Evolutionary conservation across 2,329 filamentous ascomycete species (phyloP).

Genomic region (Alternaria gaisen): DNA sequence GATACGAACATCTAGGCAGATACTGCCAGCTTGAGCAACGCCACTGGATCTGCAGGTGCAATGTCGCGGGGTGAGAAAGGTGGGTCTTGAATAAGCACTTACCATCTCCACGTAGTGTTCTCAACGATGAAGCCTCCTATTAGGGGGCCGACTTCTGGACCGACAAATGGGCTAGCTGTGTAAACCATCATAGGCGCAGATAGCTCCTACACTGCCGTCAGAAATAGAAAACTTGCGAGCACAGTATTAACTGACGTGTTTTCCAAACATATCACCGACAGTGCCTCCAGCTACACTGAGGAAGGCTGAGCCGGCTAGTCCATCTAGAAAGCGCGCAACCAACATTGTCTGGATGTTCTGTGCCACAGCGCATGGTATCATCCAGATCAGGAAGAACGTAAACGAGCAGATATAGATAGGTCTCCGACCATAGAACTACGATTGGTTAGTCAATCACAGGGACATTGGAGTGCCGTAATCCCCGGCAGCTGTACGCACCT

Average conservation of each 20-base stretch:
- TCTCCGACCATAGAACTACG: slow-evolving; percentile 79
- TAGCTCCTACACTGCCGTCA: slow-evolving; percentile 60
- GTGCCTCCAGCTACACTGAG: slow-evolving; percentile 81
- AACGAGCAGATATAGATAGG: slow-evolving; percentile 83
- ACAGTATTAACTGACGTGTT: slow-evolving; percentile 36
- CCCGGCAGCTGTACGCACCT: slow-evolving; percentile 43
- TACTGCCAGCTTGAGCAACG: slow-evolving; percentile 6
- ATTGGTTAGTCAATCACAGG: background rate
- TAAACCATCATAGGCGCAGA: slow-evolving; percentile 85
- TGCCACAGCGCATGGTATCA: slow-evolving; percentile 84
- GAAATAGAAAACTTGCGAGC: slow-evolving; percentile 2
- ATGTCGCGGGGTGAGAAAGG: slow-evolving; percentile 13
- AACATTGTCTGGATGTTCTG: slow-evolving; percentile 83
- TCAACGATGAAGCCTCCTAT: slow-evolving; percentile 85
- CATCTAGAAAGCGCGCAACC: slow-evolving; percentile 78
- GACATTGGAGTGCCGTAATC: background rate
- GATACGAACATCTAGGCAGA: slow-evolving; percentile 13
- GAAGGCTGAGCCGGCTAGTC: slow-evolving; percentile 71
- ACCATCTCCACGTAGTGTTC: slow-evolving; percentile 68
- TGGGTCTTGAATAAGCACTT: slow-evolving; percentile 30
- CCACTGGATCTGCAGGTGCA: slow-evolving; percentile 10
- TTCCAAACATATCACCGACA: slow-evolving; percentile 70
- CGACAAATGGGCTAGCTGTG: slow-evolving; percentile 60
- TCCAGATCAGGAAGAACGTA: slow-evolving; percentile 77
- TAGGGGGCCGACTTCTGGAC: slow-evolving; percentile 66